These are phyloP conservation scores for Eucalyptus regnans DNA, from an alignment of 345 rosid genomes.

Conservation along the genomic window DNA sequence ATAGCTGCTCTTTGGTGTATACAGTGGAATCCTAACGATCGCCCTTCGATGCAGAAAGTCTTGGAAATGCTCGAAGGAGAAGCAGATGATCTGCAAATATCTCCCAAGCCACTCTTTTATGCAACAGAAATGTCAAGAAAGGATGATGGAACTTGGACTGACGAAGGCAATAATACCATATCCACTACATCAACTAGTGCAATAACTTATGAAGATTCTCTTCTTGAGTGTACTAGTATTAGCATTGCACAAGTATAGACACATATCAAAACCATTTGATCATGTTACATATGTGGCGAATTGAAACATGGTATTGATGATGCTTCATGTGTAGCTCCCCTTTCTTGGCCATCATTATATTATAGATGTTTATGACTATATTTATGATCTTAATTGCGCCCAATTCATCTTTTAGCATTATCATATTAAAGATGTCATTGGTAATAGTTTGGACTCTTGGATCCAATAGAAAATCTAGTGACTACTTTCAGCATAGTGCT, in stretches of 20 bases:
- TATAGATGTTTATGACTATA: not conserved
- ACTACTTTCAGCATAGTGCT: not conserved
- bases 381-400: not conserved
- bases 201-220: not conserved
- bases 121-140: no score
- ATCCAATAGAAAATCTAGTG: no score
- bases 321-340: not conserved
- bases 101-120: no score
- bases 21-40: no score
- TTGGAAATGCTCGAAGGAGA: no score
- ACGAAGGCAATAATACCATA: no score
- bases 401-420: not conserved
- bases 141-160: no score
- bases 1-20: no score
- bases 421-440: not conserved
- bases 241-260: not conserved
- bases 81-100: no score
- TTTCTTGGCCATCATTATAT: not conserved
- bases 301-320: not conserved
- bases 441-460: no score
- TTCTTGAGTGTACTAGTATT: not conserved
- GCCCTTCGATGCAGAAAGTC: no score
- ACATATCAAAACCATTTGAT: not conserved
- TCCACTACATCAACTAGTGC: not conserved
- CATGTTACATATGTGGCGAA: fast-evolving